Evolutionary conservation across 805 yeast species (phyloP).

Genomic region (Lachancea quebecensis): DNA sequence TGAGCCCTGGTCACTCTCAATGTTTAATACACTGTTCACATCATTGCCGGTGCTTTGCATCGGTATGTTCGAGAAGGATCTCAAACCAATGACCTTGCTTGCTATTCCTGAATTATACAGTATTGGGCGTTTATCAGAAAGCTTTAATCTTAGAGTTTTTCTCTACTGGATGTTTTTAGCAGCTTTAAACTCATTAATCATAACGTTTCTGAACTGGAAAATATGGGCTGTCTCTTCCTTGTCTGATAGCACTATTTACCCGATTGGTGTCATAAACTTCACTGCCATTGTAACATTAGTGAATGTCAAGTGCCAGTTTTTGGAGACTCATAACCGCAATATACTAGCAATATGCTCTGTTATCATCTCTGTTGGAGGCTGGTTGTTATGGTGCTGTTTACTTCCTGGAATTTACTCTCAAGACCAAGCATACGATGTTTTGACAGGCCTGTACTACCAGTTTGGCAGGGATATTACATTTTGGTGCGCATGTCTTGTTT

Average conservation of each 20-base stretch:
- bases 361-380: conserved; percentile 72
- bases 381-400: conserved; percentile 75
- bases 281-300: conserved; percentile 67
- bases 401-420: conserved; percentile 61
- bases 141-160: conserved; percentile 66
- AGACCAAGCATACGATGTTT: conserved; percentile 58
- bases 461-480: conserved; percentile 79
- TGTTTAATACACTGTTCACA: conserved; percentile 95
- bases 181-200: conserved; percentile 59
- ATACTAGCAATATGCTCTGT: conserved; percentile 61
- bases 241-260: conserved; percentile 70
- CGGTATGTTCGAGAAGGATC: conserved; percentile 93
- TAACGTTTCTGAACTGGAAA: conserved; percentile 59
- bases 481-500: conserved; percentile 71
- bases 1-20: conserved; percentile 93
- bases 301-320: conserved; percentile 67
- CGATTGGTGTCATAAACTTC: conserved; percentile 71
- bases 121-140: conserved; percentile 65
- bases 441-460: conserved; percentile 55
- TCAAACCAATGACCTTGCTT: conserved; percentile 77
- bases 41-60: conserved; percentile 84
- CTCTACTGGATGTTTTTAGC: conserved; percentile 75
- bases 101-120: conserved; percentile 88
- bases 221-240: conserved; percentile 67
- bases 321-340: conserved; percentile 74